Evolutionary conservation across 208 protist genomes (phyloP).

Genomic region (Leishmania tropica): DNA sequence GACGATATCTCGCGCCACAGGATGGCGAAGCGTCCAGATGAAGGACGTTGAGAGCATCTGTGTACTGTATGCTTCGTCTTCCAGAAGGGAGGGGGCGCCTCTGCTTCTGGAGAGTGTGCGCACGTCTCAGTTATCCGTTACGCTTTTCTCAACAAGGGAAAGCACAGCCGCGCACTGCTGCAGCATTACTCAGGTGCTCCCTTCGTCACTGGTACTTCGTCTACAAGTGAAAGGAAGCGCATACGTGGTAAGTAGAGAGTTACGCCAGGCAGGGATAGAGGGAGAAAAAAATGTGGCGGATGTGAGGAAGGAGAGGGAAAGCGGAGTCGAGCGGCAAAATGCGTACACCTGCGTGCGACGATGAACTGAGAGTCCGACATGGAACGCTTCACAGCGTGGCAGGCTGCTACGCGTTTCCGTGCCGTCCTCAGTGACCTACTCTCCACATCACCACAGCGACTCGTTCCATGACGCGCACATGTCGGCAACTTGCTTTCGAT

Average conservation of each 20-base stretch:
- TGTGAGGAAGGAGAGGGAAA: background rate
- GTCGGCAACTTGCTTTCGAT: no score
- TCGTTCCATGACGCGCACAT: background rate
- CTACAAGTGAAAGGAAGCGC: background rate
- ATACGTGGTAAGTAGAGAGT: background rate
- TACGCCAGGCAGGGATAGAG: background rate
- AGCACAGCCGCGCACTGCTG: background rate
- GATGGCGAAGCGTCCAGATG: background rate
- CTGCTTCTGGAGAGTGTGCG: background rate
- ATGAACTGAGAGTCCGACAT: background rate
- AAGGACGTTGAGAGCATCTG: background rate
- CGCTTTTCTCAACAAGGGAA: no score
- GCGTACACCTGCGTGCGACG: no score
- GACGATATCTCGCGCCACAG: background rate
- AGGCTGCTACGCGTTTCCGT: background rate
- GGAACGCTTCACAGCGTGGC: background rate
- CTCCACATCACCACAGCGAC: background rate
- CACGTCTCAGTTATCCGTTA: background rate
- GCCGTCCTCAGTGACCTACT: background rate
- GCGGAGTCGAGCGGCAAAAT: background rate
- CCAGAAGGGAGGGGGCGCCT: background rate
- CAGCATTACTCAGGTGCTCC: background rate
- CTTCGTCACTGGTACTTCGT: background rate
- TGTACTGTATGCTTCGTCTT: no score
- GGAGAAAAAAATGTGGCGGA: background rate